These are phyloP conservation scores for Didymella segeticola DNA, from an alignment of 2,329 filamentous ascomycete genomes.

Conservation along the genomic window DNA sequence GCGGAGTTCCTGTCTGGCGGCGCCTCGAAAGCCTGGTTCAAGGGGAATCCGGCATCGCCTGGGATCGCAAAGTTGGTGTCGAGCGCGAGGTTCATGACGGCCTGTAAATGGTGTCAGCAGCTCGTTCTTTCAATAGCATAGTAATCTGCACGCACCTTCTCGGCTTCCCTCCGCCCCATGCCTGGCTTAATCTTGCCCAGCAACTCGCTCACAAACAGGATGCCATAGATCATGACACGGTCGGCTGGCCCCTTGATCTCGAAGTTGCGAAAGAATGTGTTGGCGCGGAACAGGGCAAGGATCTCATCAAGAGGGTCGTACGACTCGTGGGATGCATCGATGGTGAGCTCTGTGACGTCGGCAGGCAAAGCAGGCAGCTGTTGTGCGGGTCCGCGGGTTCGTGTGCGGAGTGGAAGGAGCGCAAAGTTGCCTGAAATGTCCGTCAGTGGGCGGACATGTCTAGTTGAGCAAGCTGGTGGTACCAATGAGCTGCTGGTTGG, in stretches of 20 bases:
- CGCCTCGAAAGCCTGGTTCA: conserved; percentile 96
- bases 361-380: conserved; percentile 69
- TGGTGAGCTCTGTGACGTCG: conserved; percentile 62
- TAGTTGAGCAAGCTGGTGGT: conserved; percentile 22
- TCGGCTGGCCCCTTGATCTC: conserved; percentile 97
- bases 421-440: conserved; percentile 79
- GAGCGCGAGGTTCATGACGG: conserved; percentile 87
- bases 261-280: conserved; percentile 99
- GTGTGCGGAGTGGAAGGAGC: conserved; percentile 90
- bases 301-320: conserved; percentile 98
- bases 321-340: conserved; percentile 85
- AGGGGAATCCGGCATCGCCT: conserved; percentile 87
- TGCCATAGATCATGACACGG: conserved; percentile 93
- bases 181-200: conserved; percentile 83
- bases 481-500: conserved; percentile 71
- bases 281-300: conserved; percentile 90
- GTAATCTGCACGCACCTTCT: conserved; percentile 61
- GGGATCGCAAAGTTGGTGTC: conserved; percentile 94
- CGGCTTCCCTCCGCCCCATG: conserved; percentile 69
- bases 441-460: not conserved
- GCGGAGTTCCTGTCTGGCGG: conserved; percentile 87
- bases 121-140: not conserved
- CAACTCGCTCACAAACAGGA: conserved; percentile 91
- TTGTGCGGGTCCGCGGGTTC: conserved; percentile 93
- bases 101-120: conserved; percentile 54